phyloP scores from a whole-genome alignment of 2,329 filamentous ascomycete genomes.

The Pseudogymnoascus pannorum region DNA sequence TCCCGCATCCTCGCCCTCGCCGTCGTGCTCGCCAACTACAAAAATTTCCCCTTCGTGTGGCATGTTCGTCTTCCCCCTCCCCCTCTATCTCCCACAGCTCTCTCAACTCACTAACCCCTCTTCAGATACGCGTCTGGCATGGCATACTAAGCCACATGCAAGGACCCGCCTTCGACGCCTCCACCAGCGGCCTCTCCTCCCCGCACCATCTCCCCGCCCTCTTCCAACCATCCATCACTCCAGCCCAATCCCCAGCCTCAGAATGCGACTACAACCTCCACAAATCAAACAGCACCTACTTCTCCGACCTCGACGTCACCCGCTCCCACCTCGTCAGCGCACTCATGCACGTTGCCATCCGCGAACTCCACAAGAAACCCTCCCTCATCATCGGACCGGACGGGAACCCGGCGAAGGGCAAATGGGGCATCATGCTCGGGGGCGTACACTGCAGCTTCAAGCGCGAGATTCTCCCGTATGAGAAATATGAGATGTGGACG shows the following conservation, averaged over 20 bases:
- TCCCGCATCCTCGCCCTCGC: slow-evolving; percentile 27
- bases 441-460: slow-evolving; percentile 68
- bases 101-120: neutral
- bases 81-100: neutral
- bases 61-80: slow-evolving; percentile 39
- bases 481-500: slow-evolving; percentile 66
- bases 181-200: slow-evolving; percentile 26
- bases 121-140: slow-evolving; percentile 40
- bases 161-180: slow-evolving; percentile 32
- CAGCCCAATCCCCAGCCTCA: slow-evolving; percentile 49
- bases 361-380: slow-evolving; percentile 42
- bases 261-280: slow-evolving; percentile 70
- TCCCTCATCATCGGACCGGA: slow-evolving; percentile 39
- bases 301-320: slow-evolving; percentile 62
- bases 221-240: slow-evolving; percentile 55
- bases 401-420: slow-evolving; percentile 43
- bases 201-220: slow-evolving; percentile 39
- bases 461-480: slow-evolving; percentile 62
- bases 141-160: slow-evolving; percentile 39
- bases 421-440: slow-evolving; percentile 59
- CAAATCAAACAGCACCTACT: slow-evolving; percentile 66
- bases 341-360: slow-evolving; percentile 53
- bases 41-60: slow-evolving; percentile 53
- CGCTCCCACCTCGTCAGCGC: slow-evolving; percentile 73
- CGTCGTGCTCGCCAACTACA: slow-evolving; percentile 45